These are phyloP conservation scores for Orbilia ellipsospora DNA, from an alignment of 2,329 filamentous ascomycete species.

Conservation along the genomic window DNA sequence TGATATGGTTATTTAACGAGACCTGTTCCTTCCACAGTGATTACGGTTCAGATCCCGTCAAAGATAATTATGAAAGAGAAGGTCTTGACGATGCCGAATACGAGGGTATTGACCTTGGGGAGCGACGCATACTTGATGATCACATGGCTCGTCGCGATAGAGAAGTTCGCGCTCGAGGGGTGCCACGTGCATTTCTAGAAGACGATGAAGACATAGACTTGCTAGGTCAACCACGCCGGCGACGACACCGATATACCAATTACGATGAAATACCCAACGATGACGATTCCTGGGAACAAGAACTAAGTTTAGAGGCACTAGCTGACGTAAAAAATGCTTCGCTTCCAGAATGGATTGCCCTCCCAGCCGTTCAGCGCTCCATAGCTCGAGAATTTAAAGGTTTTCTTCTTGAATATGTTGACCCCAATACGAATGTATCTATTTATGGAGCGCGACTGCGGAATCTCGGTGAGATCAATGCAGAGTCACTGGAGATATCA, in stretches of 20 bases:
- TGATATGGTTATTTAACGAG: background rate
- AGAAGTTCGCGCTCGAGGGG: slow-evolving; percentile 74
- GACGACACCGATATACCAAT: slow-evolving; percentile 78
- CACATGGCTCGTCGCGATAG: slow-evolving; percentile 79
- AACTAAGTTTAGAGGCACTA: slow-evolving; percentile 89
- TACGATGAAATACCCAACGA: slow-evolving; percentile 89
- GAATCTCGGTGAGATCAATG: slow-evolving; percentile 96
- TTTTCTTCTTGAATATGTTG: slow-evolving; percentile 95
- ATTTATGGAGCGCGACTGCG: slow-evolving; percentile 95
- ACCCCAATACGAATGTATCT: slow-evolving; percentile 80
- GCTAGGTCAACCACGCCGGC: slow-evolving; percentile 83
- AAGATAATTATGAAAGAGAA: slow-evolving; percentile 75
- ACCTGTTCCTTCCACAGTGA: slow-evolving; percentile 67
- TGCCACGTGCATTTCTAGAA: slow-evolving; percentile 79
- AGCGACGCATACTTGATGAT: slow-evolving; percentile 76
- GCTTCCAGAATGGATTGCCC: slow-evolving; percentile 93
- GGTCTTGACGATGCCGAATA: slow-evolving; percentile 83
- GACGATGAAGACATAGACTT: slow-evolving; percentile 91
- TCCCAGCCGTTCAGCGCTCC: slow-evolving; percentile 87
- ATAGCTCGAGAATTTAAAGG: slow-evolving; percentile 97
- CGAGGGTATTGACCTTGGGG: slow-evolving; percentile 74
- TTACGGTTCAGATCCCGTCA: slow-evolving; percentile 76
- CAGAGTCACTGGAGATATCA: slow-evolving; percentile 94
- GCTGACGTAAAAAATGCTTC: slow-evolving; percentile 93
- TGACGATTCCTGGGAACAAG: slow-evolving; percentile 86